phyloP scores from a whole-genome alignment of 1,139 yeast species.

The Saccharomyces hybrid region DNA sequence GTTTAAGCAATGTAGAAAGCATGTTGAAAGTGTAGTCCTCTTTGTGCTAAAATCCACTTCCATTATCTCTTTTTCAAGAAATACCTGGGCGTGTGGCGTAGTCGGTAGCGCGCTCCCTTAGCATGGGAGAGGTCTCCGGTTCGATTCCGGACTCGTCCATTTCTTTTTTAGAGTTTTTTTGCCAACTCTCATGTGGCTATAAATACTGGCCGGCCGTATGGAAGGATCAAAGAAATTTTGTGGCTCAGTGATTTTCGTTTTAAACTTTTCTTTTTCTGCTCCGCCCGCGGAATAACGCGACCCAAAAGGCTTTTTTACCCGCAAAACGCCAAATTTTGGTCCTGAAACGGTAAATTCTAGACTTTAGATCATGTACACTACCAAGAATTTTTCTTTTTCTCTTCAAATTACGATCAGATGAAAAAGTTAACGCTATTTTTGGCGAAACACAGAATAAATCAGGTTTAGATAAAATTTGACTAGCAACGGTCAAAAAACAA shows the following conservation, averaged over 20 bases:
- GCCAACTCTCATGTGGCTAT: no score
- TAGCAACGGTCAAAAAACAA: background rate
- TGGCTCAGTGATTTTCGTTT: background rate
- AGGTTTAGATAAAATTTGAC: background rate
- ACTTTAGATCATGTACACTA: background rate
- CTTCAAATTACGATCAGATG: background rate
- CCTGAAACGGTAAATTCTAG: background rate
- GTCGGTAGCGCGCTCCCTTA: conserved; percentile 90
- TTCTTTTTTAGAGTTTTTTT: background rate
- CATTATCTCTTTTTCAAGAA: no score
- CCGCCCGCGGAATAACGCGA: background rate
- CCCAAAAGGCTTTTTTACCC: background rate
- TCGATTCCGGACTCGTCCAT: conserved; percentile 85
- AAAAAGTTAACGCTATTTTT: background rate
- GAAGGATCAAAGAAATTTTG: background rate
- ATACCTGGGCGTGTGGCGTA: conserved; percentile 75
- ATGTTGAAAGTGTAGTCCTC: no score
- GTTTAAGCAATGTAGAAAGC: no score
- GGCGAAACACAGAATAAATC: background rate
- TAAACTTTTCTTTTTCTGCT: background rate
- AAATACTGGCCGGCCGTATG: no score
- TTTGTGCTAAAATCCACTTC: no score
- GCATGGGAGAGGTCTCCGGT: conserved; percentile 89
- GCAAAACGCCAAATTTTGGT: background rate
- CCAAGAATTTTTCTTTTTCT: background rate